Conservation (phyloP, 306 rosid genomes). For the Vicia faba region DNA sequence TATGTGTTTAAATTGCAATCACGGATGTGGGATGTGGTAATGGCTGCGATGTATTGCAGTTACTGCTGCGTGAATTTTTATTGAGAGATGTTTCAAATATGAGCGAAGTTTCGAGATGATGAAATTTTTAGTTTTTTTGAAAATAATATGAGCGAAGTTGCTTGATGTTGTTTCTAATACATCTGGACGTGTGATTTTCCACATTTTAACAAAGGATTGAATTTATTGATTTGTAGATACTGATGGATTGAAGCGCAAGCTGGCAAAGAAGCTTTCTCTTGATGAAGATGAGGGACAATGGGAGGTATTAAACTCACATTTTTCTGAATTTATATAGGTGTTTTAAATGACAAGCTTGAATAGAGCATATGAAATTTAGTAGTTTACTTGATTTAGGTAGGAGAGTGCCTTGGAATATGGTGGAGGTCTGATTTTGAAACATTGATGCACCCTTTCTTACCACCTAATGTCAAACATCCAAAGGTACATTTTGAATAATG, state of each 20-base stretch:
- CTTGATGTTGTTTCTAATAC: too few relatives aligned
- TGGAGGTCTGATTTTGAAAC: conserved; percentile 83
- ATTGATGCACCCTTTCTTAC: conserved; percentile 60
- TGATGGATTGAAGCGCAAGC: conserved; percentile 80
- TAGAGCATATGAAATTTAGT: neutral
- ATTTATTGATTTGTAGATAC: conserved; percentile 53
- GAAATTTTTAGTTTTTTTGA: too few relatives aligned
- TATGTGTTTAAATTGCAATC: conserved; percentile 7
- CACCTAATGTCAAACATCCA: conserved; percentile 55
- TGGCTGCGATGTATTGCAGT: too few relatives aligned
- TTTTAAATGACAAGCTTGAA: neutral
- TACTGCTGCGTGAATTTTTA: too few relatives aligned
- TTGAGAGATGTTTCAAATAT: too few relatives aligned
- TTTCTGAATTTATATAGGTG: neutral
- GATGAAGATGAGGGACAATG: conserved; percentile 60
- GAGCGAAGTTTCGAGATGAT: too few relatives aligned
- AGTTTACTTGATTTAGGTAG: conserved; percentile 53
- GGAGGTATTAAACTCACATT: conserved; percentile 63
- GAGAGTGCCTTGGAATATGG: conserved; percentile 88
- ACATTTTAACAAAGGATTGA: conserved; percentile 10
- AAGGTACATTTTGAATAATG: conserved; percentile 55
- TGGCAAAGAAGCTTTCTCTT: conserved; percentile 65
- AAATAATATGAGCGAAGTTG: too few relatives aligned
- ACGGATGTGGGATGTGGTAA: too few relatives aligned
- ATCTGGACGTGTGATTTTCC: too few relatives aligned